phyloP scores from a whole-genome alignment of 257 asterid genomes.

The Fraxinus anomala region DNA sequence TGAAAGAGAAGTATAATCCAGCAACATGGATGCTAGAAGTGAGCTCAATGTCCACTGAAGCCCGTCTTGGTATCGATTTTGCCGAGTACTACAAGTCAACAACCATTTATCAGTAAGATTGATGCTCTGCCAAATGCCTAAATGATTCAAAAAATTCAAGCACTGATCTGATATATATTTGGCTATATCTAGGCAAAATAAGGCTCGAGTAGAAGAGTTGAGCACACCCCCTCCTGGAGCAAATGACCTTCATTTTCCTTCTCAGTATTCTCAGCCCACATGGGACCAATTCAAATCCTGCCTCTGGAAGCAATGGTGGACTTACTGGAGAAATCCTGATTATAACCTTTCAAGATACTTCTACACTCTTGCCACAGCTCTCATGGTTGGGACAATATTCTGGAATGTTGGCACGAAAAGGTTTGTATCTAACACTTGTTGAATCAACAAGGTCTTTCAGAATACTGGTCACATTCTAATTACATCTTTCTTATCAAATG shows the following conservation, averaged over 20 bases:
- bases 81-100: slow-evolving; percentile 52
- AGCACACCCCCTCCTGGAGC: slow-evolving; percentile 40
- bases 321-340: slow-evolving; percentile 44
- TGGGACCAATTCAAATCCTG: slow-evolving; percentile 47
- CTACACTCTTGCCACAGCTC: slow-evolving; percentile 44
- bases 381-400: slow-evolving; percentile 50
- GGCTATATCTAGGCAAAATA: slow-evolving; percentile 34
- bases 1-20: slow-evolving; percentile 48
- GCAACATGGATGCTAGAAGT: slow-evolving; percentile 66
- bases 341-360: slow-evolving; percentile 49
- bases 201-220: slow-evolving; percentile 41
- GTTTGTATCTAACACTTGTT: slow-evolving; percentile 16
- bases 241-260: slow-evolving; percentile 42
- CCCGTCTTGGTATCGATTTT: slow-evolving; percentile 47
- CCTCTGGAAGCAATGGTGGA: slow-evolving; percentile 50
- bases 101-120: slow-evolving; percentile 39
- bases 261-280: slow-evolving; percentile 45
- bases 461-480: background rate
- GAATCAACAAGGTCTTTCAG: background rate
- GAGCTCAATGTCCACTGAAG: slow-evolving; percentile 46
- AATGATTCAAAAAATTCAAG: background rate
- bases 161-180: slow-evolving; percentile 1
- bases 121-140: background rate
- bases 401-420: slow-evolving; percentile 46
- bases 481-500: background rate